Evolutionary conservation across 495 filamentous ascomycete species (phyloP), one percentile per base, ranked within the genome.

Genomic region (Hyphodiscus hymeniophilus): DNA sequence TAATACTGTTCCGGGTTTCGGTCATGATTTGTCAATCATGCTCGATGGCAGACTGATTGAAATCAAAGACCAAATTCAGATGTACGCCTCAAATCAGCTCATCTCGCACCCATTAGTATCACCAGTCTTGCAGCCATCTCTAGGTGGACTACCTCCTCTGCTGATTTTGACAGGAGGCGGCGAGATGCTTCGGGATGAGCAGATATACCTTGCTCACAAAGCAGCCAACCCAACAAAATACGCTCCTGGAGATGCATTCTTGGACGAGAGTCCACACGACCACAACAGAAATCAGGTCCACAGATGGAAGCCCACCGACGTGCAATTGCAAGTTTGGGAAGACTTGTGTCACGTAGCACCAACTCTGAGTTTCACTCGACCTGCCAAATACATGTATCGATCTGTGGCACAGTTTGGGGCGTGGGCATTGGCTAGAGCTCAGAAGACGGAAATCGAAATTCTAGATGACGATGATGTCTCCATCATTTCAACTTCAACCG

Each of bases 321-420:
- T 97, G 7, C 89, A 94, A 61, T 70, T 97, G n/a, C 91, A 97
- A 63, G 84, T 97, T 6, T 96, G 91, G 87, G 91, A 96, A 24
- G 80, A 94, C 58, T 67, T 95, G 15, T 97, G 91, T 50, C 91
- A 97, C 60, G 91, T 95, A 11, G 85, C 83, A 2, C 86, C 89
- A 4, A 94, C 89, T 0, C 69, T 97, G 11, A 91, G 85, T 61
- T 97, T 91, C 58, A 95, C 91, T 0, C 71, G 80, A n/a, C 91
- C 91, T 1, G 91, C 91, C 8, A 97, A 95, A 57, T 86, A 84
- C 60, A 95, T 96, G 88, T 95, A 85, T 60, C 77, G 88, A 18
- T 81, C 82, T 7, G 80, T 96, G 20, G 85, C 91, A 1, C 89
- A 95, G 47, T 95, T 97, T 60, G 86, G 88, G 8, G 85, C 88